Base-by-base conservation (phyloP, 495 filamentous ascomycete species). In the Letharia columbiana region DNA sequence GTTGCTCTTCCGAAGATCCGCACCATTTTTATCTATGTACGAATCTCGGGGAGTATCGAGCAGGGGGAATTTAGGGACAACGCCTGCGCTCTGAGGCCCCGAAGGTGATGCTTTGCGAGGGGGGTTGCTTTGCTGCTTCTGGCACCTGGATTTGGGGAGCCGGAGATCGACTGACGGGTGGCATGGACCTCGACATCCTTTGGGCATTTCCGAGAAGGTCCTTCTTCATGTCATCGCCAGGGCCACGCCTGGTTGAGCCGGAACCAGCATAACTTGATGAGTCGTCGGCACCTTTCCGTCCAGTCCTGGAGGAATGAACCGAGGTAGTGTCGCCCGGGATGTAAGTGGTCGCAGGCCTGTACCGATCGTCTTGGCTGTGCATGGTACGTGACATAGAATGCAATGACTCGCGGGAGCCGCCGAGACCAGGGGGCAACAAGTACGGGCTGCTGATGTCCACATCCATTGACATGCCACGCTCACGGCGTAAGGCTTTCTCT, bases 401-500 rank as follows among this genome's bases (percentile, higher is more conserved):
- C 60, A 97, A 73, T 20, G 93, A 98, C 62, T 95, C 91, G 42
- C 84, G 83, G 2, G 94, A 96, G 72, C 82, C 81, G 28, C 92
- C 85, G 39, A 94, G 69, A 17, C 83, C 86, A 0, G 89, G 90
- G 2, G 94, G 92, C n/a, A 98, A 78, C 17, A 98, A 82, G 74
- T 97, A 98, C 9, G 94, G 94, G 68, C 84, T 92, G 41, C 83
- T 84, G 39, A 92, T 79, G 68, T 90, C 87, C 78, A 96, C 82
- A 70, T 91, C 88, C 82, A 92, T 83, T 6, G 92, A 96, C 72
- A 97, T 77, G 60, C 93, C 91, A 54, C 86, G 82, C 37, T 80
- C 73, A 64, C 85, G 85, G 60, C 81, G 83, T 33, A 74, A 66
- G 15, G 69, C 62, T 69, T 84, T 85, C 69, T 83, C 80, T 4